Conservation (phyloP, 2,329 filamentous ascomycete species). For the Torrubiella hemipterigena region DNA sequence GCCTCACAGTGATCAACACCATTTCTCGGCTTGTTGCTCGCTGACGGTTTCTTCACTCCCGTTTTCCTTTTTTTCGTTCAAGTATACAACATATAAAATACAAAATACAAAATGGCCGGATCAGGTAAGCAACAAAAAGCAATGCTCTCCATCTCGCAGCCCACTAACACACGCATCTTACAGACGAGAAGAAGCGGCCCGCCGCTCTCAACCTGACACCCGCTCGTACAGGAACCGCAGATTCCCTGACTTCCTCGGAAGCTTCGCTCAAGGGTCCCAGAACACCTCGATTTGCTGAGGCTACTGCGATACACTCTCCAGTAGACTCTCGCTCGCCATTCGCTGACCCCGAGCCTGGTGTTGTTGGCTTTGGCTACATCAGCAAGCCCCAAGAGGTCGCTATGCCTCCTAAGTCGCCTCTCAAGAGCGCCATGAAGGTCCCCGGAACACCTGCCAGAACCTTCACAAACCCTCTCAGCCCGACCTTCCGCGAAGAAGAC, state of each 20-base stretch:
- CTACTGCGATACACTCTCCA: slow-evolving; percentile 67
- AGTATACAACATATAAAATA: slow-evolving; percentile 8
- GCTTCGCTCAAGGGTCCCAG: slow-evolving; percentile 54
- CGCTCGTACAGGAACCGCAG: slow-evolving; percentile 33
- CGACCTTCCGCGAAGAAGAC: slow-evolving; percentile 83
- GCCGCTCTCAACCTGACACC: slow-evolving; percentile 41
- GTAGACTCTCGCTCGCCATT: slow-evolving; percentile 51
- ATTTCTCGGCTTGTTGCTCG: not conserved
- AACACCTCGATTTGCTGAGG: slow-evolving; percentile 70
- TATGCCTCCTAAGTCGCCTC: slow-evolving; percentile 61
- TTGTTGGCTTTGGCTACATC: slow-evolving; percentile 91
- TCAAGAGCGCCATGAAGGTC: slow-evolving; percentile 83
- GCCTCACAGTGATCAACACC: no score
- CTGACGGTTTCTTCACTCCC: no score
- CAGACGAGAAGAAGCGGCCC: slow-evolving; percentile 45
- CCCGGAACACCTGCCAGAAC: slow-evolving; percentile 69
- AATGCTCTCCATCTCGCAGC: slow-evolving; percentile 9
- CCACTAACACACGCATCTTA: not conserved
- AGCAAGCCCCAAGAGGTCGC: slow-evolving; percentile 48
- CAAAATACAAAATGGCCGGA: slow-evolving; percentile 20
- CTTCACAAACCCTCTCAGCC: slow-evolving; percentile 69
- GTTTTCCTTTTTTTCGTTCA: slow-evolving; percentile 10
- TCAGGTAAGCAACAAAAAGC: no score
- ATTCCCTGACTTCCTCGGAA: slow-evolving; percentile 40
- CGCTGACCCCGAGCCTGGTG: slow-evolving; percentile 59